Base-by-base conservation (phyloP, 2,329 filamentous ascomycete species). In the Cladosporium phlei region DNA sequence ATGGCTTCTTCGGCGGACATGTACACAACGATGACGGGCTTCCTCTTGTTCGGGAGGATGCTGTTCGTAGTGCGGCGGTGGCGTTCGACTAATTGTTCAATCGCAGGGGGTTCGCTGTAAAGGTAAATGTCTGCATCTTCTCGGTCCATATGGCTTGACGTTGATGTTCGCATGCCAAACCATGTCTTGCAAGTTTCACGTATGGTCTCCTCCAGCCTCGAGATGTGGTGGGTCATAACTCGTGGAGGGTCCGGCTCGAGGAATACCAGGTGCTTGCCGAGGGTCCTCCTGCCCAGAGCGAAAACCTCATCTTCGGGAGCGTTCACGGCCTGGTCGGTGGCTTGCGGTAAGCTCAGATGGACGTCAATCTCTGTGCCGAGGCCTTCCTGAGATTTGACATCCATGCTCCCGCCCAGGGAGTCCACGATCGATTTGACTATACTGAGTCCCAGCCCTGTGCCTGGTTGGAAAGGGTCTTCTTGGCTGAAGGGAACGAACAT, bases 401-500 rank as follows among this genome's bases (percentile, higher is more conserved):
- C 71, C 33, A 86, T 78, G 5, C 68, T 72, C 0, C 82, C 82
- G 21, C 74, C 72, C 1, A 86, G 65, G 20, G 78, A 75, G 37
- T 76, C 73, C 12, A 84, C 75, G 5, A 86, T 77, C 11, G 50
- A 64, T 53, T 59, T 71, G 62, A 86, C 82, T 7, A 87, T 77
- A 30, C 78, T 82, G 22, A 87, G 63, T 0, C 84, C 83, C 0
- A 87, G 67, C 0, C 83, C 83, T 0, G 78, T 78, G 0, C 83
- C 83, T 0, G 77, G 73, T 0, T 75, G 70, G 2, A 85, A 63
- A 0, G 69, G 64, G 38, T 85, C 74, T 55, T 86, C 83, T 51
- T 87, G 83, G 0, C 72, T 64, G 50, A 86, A 86, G 0, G 82
- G 79, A 0, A 74, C 78, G 57, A 82, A 87, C 0, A 86, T 62